Evolutionary conservation across 2,329 filamentous ascomycete genomes (phyloP), one percentile per base, ranked within the genome.

Genomic region (Aspergillus sclerotialis): DNA sequence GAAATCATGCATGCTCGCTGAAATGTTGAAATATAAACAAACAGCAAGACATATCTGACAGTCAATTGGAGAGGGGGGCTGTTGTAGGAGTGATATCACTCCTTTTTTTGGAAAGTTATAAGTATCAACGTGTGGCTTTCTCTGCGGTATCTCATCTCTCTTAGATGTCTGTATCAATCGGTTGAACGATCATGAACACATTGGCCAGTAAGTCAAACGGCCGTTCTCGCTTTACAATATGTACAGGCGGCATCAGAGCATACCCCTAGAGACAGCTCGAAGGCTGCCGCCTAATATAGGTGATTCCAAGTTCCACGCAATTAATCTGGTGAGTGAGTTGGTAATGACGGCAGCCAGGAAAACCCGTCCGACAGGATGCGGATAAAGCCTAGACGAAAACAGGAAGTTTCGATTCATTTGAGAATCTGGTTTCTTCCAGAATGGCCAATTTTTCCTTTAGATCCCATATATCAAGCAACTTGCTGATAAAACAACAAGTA

Each of bases 401-500:
- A 24, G 9, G 11, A 26, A 27, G 13, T 30, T 19, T 27, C 11
- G 11, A 9, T 19, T 12, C 28, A 16, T 18, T 28, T 30, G 10
- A 14, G 7, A 11, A 14, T 29, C 14, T 5, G 19, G 16, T 35
- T 19, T 21, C 21, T 31, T 15, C 14, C n/a, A 13, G 12, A 17
- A 17, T 12, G 12, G 18, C 8, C 15, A 16, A 14, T 23, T 28
- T 18, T 14, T 7, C 14, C 21, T 23, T 13, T n/a, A n/a, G 25
- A 33, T 13, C 16, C 14, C 31, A n/a, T n/a, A n/a, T n/a, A 38
- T 55, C 43, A 60, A 37, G 46, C 52, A 39, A 92, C 76, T 52
- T 78, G 79, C 67, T 95, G 83, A 62, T 98, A 98, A 66, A 98
- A 94, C 55, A 98, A 67, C 46, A 98, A 78, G 64, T 98, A 98